A percentile compares a stretch with the other conserved stretches of the same genome.
These are phyloP conservation scores for Aspergillus ustus DNA, from an alignment of 2,329 filamentous ascomycete genomes.

Conservation along the genomic window DNA sequence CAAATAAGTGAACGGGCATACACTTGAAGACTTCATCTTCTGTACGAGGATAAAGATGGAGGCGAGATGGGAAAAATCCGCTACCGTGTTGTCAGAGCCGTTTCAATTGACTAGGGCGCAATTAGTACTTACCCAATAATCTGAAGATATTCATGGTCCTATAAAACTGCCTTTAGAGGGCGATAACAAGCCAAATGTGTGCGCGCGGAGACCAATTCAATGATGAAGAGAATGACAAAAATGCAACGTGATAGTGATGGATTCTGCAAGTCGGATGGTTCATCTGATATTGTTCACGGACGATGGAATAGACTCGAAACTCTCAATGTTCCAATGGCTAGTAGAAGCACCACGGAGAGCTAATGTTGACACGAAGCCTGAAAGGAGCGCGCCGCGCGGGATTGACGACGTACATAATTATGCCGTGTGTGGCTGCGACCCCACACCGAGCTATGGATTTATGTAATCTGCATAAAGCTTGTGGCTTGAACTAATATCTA, in stretches of 20 bases:
- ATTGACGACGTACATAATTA: neutral
- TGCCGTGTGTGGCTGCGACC: constrained; percentile 4
- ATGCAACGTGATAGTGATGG: neutral
- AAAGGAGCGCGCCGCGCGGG: constrained; percentile 29
- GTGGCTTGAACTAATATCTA: neutral
- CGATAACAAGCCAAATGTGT: neutral
- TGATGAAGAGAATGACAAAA: neutral
- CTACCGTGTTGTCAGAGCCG: constrained; percentile 52
- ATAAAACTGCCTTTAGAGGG: neutral
- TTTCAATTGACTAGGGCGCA: neutral
- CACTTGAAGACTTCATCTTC: constrained; percentile 93
- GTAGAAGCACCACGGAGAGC: neutral
- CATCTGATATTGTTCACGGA: neutral
- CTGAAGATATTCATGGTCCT: constrained; percentile 71
- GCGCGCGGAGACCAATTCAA: neutral
- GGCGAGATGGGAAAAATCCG: constrained; percentile 91
- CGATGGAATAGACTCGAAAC: neutral
- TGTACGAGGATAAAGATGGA: constrained; percentile 94
- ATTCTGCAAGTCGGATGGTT: neutral
- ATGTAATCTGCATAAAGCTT: constrained; percentile 1
- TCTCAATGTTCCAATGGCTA: neutral
- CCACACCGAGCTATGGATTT: constrained; percentile 18
- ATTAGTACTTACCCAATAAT: constrained; percentile 59
- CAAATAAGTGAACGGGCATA: constrained; percentile 51
- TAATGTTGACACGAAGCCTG: constrained; percentile 49